Evolutionary conservation across 2,329 filamentous ascomycete genomes (phyloP), one percentile per base, ranked within the genome.

Genomic region (Coniochaeta hoffmannii): DNA sequence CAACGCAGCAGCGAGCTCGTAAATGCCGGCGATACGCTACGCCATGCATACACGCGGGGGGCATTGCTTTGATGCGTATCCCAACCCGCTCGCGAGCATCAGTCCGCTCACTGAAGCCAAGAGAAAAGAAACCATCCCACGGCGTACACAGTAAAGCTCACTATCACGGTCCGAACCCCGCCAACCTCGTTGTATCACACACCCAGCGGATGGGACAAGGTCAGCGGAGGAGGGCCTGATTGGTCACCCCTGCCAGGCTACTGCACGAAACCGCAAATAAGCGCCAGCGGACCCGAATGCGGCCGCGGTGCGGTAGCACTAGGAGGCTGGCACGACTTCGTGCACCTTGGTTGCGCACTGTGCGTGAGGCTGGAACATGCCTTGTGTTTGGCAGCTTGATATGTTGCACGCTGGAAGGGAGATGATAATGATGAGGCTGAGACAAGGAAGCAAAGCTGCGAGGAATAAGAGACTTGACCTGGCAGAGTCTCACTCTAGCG

Each of bases 261-360:
- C 41, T 46, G 41, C 41, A 46, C 41, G 41, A 14, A 46, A 46
- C 26, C 19, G 41, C 41, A 28, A 22, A 8, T 46, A 46, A 46
- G 41, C 41, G 41, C 41, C 41, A 28, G 22, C 41, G 41, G 41
- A 46, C 41, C 41, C 41, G 26, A 46, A 46, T 46, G 41, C 41
- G 41, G 41, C 41, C 41, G 22, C 41, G 41, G 41, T 46, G 41
- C 41, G 41, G 41, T 46, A 46, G 41, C 41, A 46, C 41, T 22
- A 22, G 9, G 22, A 12, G 11, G 12, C 22, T 44, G 38, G 38
- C 38, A 26, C 41, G 12, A 46, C 41, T 22, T 46, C 22, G 22
- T 24, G 41, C 41, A 26, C 19, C 26, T 46, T 46, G 22, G 41
- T n/a, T 28, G 41, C 41, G 41, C 41, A 46, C 41, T 46, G 41